Conservation (phyloP, 2,329 filamentous ascomycete genomes). For the Penicillium sp. region DNA sequence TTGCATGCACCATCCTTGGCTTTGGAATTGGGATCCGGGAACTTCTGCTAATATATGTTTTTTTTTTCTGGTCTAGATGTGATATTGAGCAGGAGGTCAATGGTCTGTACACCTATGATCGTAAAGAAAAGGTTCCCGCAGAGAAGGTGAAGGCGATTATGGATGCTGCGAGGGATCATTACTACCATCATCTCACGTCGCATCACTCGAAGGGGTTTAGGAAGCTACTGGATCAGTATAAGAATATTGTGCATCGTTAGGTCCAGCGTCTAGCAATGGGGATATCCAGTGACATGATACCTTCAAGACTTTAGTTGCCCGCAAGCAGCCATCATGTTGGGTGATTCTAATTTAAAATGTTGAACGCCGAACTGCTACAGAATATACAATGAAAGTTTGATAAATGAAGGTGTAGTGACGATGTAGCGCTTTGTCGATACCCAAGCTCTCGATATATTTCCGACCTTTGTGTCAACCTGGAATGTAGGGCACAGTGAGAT, state of each 20-base stretch:
- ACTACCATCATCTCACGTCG: conserved; percentile 36
- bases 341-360: not conserved
- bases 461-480: no score
- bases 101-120: conserved; percentile 63
- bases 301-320: not conserved
- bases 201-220: conserved; percentile 20
- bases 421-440: not conserved
- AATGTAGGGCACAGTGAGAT: not conserved
- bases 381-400: no score
- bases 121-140: conserved; percentile 61
- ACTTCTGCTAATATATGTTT: not conserved
- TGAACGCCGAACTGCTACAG: no score
- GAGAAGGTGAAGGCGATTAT: conserved; percentile 59
- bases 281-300: not conserved
- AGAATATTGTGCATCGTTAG: conserved; percentile 16
- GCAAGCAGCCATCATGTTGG: not conserved
- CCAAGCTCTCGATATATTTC: not conserved
- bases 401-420: no score
- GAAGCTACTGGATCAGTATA: conserved; percentile 20
- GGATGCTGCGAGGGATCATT: conserved; percentile 52
- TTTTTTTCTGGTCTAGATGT: conserved; percentile 25
- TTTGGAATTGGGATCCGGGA: not conserved
- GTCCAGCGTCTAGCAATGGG: no score
- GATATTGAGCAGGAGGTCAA: conserved; percentile 70
- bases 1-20: not conserved